These are phyloP conservation scores for Penicillium sp. DNA, from an alignment of 2,329 filamentous ascomycete species.

Conservation along the genomic window DNA sequence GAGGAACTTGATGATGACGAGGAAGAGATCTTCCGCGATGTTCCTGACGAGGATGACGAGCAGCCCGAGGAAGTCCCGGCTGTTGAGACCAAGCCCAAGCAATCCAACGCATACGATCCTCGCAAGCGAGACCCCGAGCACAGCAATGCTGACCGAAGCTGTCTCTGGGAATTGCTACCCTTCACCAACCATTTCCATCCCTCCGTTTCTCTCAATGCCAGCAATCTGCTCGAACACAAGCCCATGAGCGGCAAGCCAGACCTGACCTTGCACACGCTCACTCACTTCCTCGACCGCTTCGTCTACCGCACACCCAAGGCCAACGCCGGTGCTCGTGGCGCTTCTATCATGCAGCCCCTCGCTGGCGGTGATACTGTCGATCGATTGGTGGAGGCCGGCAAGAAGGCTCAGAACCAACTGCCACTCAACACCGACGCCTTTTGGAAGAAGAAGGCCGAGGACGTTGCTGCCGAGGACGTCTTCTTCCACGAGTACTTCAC, in stretches of 20 bases:
- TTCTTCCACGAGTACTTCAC: conserved; percentile 99
- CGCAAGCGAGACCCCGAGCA: conserved; percentile 89
- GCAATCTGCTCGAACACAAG: conserved; percentile 67
- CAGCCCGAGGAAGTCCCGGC: conserved; percentile 19
- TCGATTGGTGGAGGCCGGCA: conserved; percentile 61
- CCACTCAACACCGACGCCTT: conserved; percentile 85
- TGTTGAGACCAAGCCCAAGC: conserved; percentile 34
- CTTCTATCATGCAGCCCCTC: conserved; percentile 96
- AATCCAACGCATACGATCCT: conserved; percentile 67
- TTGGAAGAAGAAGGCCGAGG: conserved; percentile 85
- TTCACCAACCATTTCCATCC: conserved; percentile 86
- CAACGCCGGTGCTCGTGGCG: conserved; percentile 65
- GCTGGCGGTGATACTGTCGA: conserved; percentile 62
- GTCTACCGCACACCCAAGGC: conserved; percentile 93
- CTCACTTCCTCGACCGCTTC: conserved; percentile 96
- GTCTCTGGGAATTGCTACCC: conserved; percentile 85
- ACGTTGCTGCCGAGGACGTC: conserved; percentile 86
- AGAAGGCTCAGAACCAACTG: conserved; percentile 58
- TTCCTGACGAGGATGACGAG: conserved; percentile 57
- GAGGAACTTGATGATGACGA: conserved; percentile 73
- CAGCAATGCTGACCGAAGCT: conserved; percentile 89
- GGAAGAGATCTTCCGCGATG: conserved; percentile 70
- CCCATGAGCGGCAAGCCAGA: conserved; percentile 85
- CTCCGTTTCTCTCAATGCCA: conserved; percentile 82
- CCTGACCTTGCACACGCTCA: conserved; percentile 83